These are phyloP conservation scores for Isatis tinctoria DNA, from an alignment of 345 rosid genomes.

Conservation along the genomic window DNA sequence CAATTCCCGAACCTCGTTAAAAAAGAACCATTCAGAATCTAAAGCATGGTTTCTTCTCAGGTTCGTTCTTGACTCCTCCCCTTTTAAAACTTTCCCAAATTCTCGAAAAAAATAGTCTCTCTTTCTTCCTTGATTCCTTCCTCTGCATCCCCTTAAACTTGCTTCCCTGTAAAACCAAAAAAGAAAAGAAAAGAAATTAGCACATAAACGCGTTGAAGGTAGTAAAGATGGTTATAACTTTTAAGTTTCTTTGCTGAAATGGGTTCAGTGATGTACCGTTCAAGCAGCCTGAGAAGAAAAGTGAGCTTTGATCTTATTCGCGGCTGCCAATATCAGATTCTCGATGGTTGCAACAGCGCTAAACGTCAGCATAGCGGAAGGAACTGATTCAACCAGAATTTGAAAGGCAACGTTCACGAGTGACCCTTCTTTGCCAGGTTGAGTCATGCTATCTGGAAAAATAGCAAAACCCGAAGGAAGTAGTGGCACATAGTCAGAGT, in stretches of 20 bases:
- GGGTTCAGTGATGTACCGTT: conserved; percentile 16
- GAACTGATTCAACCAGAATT: conserved; percentile 62
- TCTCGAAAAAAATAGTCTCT: neutral
- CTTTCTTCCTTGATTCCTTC: conserved; percentile 4
- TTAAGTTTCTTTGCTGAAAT: neutral
- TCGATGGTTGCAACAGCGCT: conserved; percentile 84
- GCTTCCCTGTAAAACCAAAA: conserved; percentile 14
- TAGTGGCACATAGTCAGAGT: conserved; percentile 50
- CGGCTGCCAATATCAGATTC: conserved; percentile 64
- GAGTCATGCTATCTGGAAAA: conserved; percentile 43
- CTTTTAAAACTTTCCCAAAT: conserved; percentile 23
- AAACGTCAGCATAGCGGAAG: conserved; percentile 52
- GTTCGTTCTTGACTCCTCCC: conserved; percentile 86
- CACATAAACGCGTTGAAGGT: neutral
- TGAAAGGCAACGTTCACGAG: conserved; percentile 76
- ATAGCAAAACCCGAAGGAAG: conserved; percentile 67
- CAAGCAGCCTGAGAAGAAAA: conserved; percentile 40
- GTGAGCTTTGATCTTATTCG: conserved; percentile 60
- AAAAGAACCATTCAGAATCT: conserved; percentile 13
- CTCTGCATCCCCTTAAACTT: conserved; percentile 30
- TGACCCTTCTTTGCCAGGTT: conserved; percentile 43
- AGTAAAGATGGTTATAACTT: neutral
- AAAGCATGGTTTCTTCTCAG: conserved; percentile 37
- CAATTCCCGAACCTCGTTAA: conserved; percentile 71
- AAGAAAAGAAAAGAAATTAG: neutral